Percentiles rank a stretch among this genome's conserved stretches.
phyloP scores from a whole-genome alignment of 768 basidiomycete species.

The Boletales sp. region DNA sequence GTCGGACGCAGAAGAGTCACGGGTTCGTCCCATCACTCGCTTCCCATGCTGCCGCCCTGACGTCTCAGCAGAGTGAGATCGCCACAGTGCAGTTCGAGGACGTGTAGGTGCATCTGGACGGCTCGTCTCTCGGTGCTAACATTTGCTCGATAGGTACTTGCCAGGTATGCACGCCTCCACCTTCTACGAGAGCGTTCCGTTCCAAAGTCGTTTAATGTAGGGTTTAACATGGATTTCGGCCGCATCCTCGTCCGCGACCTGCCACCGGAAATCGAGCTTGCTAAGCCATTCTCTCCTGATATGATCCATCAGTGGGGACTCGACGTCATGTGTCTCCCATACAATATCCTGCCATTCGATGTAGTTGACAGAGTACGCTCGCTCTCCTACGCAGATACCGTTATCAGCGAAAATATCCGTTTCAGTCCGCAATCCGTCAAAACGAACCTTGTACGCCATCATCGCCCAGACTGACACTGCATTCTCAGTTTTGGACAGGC shows the following conservation, averaged over 20 bases:
- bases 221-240: slow-evolving; percentile 35
- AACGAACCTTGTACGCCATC: slow-evolving; percentile 40
- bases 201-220: slow-evolving; percentile 5
- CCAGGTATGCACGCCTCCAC: slow-evolving; percentile 20
- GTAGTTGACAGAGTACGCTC: slow-evolving; percentile 36
- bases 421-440: slow-evolving; percentile 44
- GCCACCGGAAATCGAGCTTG: slow-evolving; percentile 18
- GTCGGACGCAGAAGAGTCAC: slow-evolving; percentile 20
- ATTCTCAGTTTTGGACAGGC: slow-evolving; percentile 34
- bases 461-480: neutral
- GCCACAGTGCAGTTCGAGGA: slow-evolving; percentile 37
- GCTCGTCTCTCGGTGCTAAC: slow-evolving; percentile 10
- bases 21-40: slow-evolving; percentile 16
- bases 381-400: slow-evolving; percentile 35
- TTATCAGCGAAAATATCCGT: slow-evolving; percentile 35
- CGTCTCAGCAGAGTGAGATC: slow-evolving; percentile 26
- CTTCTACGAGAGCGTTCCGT: neutral
- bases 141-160: slow-evolving; percentile 21
- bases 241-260: slow-evolving; percentile 37
- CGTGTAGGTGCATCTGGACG: slow-evolving; percentile 40
- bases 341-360: slow-evolving; percentile 49
- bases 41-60: slow-evolving; percentile 4
- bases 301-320: slow-evolving; percentile 45
- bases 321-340: slow-evolving; percentile 56
- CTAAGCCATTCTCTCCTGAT: slow-evolving; percentile 47